Evolutionary conservation across 768 basidiomycete species (phyloP).

Genomic region (Auricularia sp.): DNA sequence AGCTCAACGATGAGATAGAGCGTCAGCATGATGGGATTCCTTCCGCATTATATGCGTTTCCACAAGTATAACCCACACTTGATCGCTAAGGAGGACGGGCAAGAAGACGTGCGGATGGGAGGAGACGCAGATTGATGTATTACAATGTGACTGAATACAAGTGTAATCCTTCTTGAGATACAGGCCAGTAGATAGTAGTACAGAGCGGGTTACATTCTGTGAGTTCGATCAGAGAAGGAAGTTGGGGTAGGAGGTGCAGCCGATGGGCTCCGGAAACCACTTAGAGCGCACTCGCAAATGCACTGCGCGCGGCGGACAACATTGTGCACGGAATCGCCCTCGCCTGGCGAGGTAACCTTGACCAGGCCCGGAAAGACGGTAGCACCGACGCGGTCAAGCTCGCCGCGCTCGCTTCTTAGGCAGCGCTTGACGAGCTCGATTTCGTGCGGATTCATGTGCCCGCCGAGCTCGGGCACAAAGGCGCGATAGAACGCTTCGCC

Average conservation of each 20-base stretch:
- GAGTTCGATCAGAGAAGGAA: neutral
- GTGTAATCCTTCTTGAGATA: too few relatives aligned
- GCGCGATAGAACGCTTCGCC: constrained; percentile 77
- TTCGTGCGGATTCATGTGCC: constrained; percentile 61
- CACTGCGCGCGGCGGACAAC: constrained; percentile 80
- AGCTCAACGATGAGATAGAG: neutral
- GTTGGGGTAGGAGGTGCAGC: neutral
- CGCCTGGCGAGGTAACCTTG: constrained; percentile 49
- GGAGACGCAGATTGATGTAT: too few relatives aligned
- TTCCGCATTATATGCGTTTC: neutral
- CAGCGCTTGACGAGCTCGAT: constrained; percentile 82
- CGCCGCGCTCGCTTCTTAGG: constrained; percentile 61
- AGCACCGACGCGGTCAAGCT: constrained; percentile 66
- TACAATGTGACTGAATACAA: too few relatives aligned
- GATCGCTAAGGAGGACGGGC: neutral
- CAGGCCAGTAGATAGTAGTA: too few relatives aligned
- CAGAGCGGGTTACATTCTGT: too few relatives aligned
- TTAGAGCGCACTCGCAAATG: constrained; percentile 72
- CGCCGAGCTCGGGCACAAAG: constrained; percentile 76
- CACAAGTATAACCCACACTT: neutral
- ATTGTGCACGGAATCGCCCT: constrained; percentile 29
- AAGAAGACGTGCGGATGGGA: neutral
- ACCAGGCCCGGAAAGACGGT: constrained; percentile 84
- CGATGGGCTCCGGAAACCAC: neutral
- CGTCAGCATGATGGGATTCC: neutral